These are phyloP conservation scores for Drechslerella coelobrocha DNA, from an alignment of 2,329 filamentous ascomycete species.

Conservation along the genomic window DNA sequence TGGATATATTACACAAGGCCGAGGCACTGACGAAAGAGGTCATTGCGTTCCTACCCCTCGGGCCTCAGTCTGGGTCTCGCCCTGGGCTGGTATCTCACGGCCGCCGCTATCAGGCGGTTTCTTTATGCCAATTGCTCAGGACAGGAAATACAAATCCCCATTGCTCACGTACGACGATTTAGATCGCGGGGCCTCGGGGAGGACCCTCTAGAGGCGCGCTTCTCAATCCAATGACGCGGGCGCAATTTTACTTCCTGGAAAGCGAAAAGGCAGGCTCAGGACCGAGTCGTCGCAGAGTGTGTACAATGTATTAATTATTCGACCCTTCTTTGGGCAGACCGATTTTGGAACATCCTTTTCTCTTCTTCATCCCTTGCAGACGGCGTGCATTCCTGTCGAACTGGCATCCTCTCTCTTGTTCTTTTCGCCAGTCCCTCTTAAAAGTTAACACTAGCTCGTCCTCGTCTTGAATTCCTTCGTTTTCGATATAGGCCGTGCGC, in stretches of 20 bases:
- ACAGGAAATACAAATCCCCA: not conserved
- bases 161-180: not conserved
- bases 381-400: constrained; percentile 44
- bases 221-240: constrained; percentile 46
- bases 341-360: constrained; percentile 4
- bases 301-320: constrained; percentile 23
- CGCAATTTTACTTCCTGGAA: constrained; percentile 42
- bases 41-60: constrained; percentile 9
- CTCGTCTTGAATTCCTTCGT: not conserved
- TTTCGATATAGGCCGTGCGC: constrained; percentile 9
- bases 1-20: constrained; percentile 30
- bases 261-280: constrained; percentile 39
- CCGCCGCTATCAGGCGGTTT: constrained; percentile 11
- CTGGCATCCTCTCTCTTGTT: constrained; percentile 23
- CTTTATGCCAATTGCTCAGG: constrained; percentile 11
- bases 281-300: constrained; percentile 48
- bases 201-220: constrained; percentile 48
- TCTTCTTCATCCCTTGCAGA: constrained; percentile 30
- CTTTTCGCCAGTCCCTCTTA: not conserved
- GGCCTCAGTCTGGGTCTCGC: constrained; percentile 24
- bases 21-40: constrained; percentile 16
- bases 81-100: too few species aligned
- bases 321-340: constrained; percentile 12
- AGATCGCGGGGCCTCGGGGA: not conserved
- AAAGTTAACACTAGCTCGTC: not conserved